A percentile compares a stretch with the other conserved stretches of the same genome.
phyloP scores from a whole-genome alignment of 257 asterid species.

The Paraleonurus japonicus region DNA sequence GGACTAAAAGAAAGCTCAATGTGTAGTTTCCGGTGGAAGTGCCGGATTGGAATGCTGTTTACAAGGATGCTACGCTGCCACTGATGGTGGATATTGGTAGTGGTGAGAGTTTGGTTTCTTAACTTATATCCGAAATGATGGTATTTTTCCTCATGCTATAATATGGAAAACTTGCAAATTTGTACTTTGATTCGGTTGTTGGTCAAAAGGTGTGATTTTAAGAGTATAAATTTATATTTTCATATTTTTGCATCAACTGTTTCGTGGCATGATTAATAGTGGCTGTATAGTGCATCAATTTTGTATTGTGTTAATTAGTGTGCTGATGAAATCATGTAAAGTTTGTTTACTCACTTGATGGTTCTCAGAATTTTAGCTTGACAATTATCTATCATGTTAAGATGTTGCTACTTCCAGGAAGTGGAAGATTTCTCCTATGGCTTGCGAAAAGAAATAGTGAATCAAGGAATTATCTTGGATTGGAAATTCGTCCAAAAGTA shows the following conservation, averaged over 20 bases:
- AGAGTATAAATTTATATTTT: not conserved
- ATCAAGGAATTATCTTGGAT: constrained; percentile 71
- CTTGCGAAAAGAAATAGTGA: constrained; percentile 59
- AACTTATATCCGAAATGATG: not conserved
- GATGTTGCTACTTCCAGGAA: constrained; percentile 51
- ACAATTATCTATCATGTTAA: constrained; percentile 7
- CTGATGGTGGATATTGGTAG: constrained; percentile 92
- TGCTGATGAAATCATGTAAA: not conserved
- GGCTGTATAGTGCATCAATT: not conserved
- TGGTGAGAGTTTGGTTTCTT: constrained; percentile 48
- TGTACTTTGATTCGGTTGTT: not conserved
- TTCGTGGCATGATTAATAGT: not conserved
- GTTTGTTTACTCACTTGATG: constrained; percentile 9
- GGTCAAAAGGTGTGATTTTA: not conserved
- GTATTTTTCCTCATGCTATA: not conserved
- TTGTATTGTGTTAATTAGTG: not conserved
- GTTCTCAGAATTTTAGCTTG: not conserved
- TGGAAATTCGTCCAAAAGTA: constrained; percentile 94
- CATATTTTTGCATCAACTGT: constrained; percentile 1
- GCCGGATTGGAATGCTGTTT: constrained; percentile 81
- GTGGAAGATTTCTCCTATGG: constrained; percentile 91
- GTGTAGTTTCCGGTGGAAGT: constrained; percentile 71
- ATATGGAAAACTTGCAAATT: not conserved
- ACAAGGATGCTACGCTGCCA: constrained; percentile 67
- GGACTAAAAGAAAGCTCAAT: not conserved